Conservation (phyloP, 129 eudicot species). For the Chrysanthemum makinoi region DNA sequence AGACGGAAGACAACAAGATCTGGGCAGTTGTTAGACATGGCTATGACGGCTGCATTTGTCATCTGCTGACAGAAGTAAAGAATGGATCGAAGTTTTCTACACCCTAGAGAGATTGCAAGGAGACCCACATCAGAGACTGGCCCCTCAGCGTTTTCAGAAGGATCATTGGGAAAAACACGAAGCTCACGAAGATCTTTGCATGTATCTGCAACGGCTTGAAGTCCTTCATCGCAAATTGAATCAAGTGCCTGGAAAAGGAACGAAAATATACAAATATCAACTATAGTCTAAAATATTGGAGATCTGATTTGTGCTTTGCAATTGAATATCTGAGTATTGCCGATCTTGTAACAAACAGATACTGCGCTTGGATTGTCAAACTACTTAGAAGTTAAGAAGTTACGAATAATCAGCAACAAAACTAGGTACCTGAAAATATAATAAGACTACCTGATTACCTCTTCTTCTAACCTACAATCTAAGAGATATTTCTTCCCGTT, state of each 20-base stretch:
- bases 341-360: too few relatives aligned
- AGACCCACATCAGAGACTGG: conserved; percentile 76
- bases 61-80: conserved; percentile 73
- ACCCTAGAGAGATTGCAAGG: conserved; percentile 70
- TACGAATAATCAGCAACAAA: too few relatives aligned
- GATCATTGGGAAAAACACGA: conserved; percentile 64
- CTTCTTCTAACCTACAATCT: too few relatives aligned
- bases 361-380: too few relatives aligned
- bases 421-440: too few relatives aligned
- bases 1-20: conserved; percentile 76
- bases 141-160: conserved; percentile 44
- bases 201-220: conserved; percentile 65
- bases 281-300: too few relatives aligned
- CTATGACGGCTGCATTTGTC: conserved; percentile 74
- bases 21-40: conserved; percentile 78
- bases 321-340: too few relatives aligned
- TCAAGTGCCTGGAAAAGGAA: conserved; percentile 55
- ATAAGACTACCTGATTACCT: too few relatives aligned
- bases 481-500: too few relatives aligned
- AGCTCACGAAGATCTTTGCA: conserved; percentile 85
- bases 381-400: too few relatives aligned
- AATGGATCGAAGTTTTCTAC: conserved; percentile 60
- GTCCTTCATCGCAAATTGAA: conserved; percentile 77
- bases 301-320: too few relatives aligned
- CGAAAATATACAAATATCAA: background rate